Base-by-base conservation (phyloP, 306 rosid species). In the Castanopsis chinensis region DNA sequence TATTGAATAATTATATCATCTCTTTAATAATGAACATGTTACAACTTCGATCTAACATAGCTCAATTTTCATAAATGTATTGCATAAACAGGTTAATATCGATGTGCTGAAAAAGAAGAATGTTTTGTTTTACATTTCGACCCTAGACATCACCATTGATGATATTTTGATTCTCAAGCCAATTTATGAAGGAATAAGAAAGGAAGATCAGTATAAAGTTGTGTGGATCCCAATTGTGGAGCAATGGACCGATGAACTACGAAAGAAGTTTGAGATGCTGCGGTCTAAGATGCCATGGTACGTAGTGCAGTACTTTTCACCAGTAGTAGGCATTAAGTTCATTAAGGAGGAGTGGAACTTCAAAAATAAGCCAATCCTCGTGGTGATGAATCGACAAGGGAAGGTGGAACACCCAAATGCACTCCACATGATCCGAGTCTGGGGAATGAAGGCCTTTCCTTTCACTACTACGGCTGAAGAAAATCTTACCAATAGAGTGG, bases 221-320 rank as follows among this genome's bases (percentile, higher is more conserved):
- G 69, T 91, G 20, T 91, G 97, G 97, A 19, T 90, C 61, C 92
- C 93, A 0, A 69, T 85, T 15, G 91, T 88, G 59, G 94, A 86
- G 61, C 55, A 83, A 25, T 85, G 94, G 92, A 84, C 49, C 0
- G 85, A 87, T 1, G 78, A 78, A 1, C 10, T 80, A 69, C 35
- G 15, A 1, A 82, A 74, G 73, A 80, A 74, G 74, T 89, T 83
- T 14, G 87, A 89, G 1, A 2, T 15, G 13, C 25, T 91, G 28
- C 80, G 85, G 43, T 12, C 75, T 17, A 79, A 81, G 82, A 85
- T 91, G 86, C 85, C 91, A 0, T 88, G 97, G 97, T 79, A 55
- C 18, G 79, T 76, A 6, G 28, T 88, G 53, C 81, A 83, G 7
- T 56, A 68, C 37, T 79, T 76, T 53, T 57, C 71, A 56, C 11